phyloP scores from a whole-genome alignment of 192 early-diverging fungal species.

The Coemansia umbellata region DNA sequence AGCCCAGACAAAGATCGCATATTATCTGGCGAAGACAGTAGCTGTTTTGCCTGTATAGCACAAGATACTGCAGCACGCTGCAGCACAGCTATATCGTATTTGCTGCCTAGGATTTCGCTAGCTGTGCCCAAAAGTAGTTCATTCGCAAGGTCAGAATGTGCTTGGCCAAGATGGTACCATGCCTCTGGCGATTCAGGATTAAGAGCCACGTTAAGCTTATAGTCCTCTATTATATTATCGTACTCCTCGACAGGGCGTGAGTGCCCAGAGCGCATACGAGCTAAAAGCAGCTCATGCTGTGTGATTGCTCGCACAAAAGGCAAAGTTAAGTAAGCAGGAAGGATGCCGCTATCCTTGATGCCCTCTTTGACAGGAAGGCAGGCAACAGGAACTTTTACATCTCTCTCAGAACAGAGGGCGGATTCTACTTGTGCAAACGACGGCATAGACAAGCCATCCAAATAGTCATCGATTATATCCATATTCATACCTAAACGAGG shows the following conservation, averaged over 20 bases:
- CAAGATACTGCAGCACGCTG: constrained; percentile 39
- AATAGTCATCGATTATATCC: constrained; percentile 36
- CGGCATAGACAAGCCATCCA: constrained; percentile 45
- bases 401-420: neutral
- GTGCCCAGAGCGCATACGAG: constrained; percentile 42
- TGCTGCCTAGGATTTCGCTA: constrained; percentile 22
- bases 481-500: constrained; percentile 38
- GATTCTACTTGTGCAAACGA: constrained; percentile 21
- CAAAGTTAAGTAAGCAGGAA: constrained; percentile 16
- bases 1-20: no score
- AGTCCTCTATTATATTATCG: constrained; percentile 45
- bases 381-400: neutral
- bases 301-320: constrained; percentile 40
- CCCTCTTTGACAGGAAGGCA: constrained; percentile 7
- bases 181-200: constrained; percentile 25
- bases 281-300: constrained; percentile 34
- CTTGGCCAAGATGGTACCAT: constrained; percentile 37
- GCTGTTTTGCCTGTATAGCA: constrained; percentile 26
- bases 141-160: constrained; percentile 39
- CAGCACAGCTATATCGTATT: constrained; percentile 31
- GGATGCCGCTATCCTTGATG: neutral
- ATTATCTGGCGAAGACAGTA: constrained; percentile 1
- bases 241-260: constrained; percentile 41
- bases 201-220: constrained; percentile 38
- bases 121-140: constrained; percentile 42